Evolutionary conservation across 805 yeast species (phyloP), one percentile per base, ranked within the genome.

Genomic region (Candida nemodendra): DNA sequence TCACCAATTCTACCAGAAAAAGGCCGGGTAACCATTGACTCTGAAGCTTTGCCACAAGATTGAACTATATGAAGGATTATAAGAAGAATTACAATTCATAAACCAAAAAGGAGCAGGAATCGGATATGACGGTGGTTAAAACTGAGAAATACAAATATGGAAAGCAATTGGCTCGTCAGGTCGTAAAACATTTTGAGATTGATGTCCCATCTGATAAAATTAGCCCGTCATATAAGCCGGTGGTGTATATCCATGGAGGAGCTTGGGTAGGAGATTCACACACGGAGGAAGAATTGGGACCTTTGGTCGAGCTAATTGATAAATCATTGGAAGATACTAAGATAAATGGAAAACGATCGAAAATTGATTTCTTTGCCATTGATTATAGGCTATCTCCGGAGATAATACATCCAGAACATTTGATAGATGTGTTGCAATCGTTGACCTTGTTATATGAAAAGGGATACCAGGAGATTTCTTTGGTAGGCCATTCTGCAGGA

Each of bases 401-500:
- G 26, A 65, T 74, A 3, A 59, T 62, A 34, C 86, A 82, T 51
- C 95, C 95, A 0, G 48, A 38, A 4, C 89, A 81, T 53, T 38
- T 81, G 5, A 33, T 63, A 0, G 95, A 87, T 48, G 77, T 81
- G 2, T 32, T 68, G 0, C 36, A 33, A 0, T 84, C 77, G 0
- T 47, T 84, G 5, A 16, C 35, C 2, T 17, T 18, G 3, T 49
- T 65, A 15, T 36, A 50, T 16, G 34, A 61, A 3, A 34, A 43
- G 7, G 46, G 54, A 0, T 48, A 53, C 25, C 41, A 50, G 5
- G 47, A 51, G 18, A 30, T 68, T 3, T 58, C 60, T 3, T 45
- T 79, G 0, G 65, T 76, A 9, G 96, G 95, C 0, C 95, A 87
- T 61, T 83, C 93, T 1, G 93, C 79, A 4, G 96, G 96, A 2